Base-by-base conservation (phyloP, 768 basidiomycete genomes). In the Hericium erinaceus region DNA sequence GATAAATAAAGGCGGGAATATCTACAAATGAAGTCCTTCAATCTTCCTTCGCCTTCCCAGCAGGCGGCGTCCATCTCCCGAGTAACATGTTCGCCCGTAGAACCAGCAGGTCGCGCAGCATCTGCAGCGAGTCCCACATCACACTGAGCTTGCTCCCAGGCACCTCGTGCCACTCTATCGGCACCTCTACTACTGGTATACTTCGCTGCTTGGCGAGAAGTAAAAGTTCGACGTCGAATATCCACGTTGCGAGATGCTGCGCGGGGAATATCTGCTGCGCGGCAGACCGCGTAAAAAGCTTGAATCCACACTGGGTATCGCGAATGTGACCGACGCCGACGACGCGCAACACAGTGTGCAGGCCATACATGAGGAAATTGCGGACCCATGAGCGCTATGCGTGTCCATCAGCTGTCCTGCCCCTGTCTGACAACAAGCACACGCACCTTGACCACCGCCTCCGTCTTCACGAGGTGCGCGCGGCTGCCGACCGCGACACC, bases 261-360 rank as follows among this genome's bases (percentile, higher is more conserved):
- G 78, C 77, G 0, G 92, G 92, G 71, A 95, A 98, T 60, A 98
- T 84, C 58, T 80, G 80, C 54, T 78, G 82, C 9, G 93, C 93
- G 0, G 93, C 86, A 3, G 76, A 65, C 11, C 92, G 89, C 15
- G 92, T 85, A 73, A 95, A 95, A 26, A 98, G 81, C 73, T 98
- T 98, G 83, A 98, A 98, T 37, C 95, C 95, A 67, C 95, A 97
- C 68, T 97, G 95, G 16, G 95, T 98, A 73, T 97, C 94, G 24
- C 90, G 83, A 59, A 95, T 89, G 66, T 92, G 86, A 8, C 87
- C 87, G 3, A 94, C 92, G 50, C 95, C 94, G 33, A 95, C 84
- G 49, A 95, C 81, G 39, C 87, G 84, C 9, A 97, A 79, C 67
- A 94, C 84, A 18, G 90, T 85, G 69, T 98, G 95, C 58, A 98